Base-by-base conservation (phyloP, 495 filamentous ascomycete species). In the Xylaria scruposa region DNA sequence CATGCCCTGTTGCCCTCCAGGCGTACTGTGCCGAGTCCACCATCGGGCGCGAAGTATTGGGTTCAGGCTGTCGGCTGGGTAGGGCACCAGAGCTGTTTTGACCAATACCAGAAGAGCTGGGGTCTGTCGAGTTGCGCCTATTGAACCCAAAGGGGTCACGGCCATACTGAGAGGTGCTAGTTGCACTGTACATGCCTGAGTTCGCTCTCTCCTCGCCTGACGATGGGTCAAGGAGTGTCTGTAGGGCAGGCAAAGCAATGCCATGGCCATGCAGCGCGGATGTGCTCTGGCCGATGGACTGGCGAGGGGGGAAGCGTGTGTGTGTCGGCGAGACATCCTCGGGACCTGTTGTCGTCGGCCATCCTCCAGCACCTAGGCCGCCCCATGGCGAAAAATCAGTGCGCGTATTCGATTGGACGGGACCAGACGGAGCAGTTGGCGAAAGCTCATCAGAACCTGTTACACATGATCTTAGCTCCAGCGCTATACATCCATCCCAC, bases 371-470 rank as follows among this genome's bases (percentile, higher is more conserved):
- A 12, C 54, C 44, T 60, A 67, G 74, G 26, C 67, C 49, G 38
- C 7, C 38, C 77, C 77, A 79, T 8, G 72, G 33, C 29, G 36
- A 65, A 9, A 72, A 44, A 63, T 76, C 74, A 19, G 72, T 59
- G 44, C 67, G 63, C 31, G 65, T 21, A 26, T 77, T 78, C 36
- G 74, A 38, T 46, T 76, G 75, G 17, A 72, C 71, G 42, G 76
- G 73, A 33, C 72, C 69, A 13, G 77, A 71, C 19, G 69, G 24
- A 26, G 75, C 66, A 54, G 68, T 76, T 31, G 78, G 71, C n/a
- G 81, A 82, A 8, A 72, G 67, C 33, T 84, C 80, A 29, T 80
- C 82, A 9, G 79, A 76, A 51, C 80, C 83, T 83, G 63, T 26
- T 61, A 63, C 12, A 29, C 42, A 73, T 82, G 66, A 83, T 79